Base-by-base conservation (phyloP, 192 early-diverging fungal genomes). In the Haplosporangium gracile region DNA sequence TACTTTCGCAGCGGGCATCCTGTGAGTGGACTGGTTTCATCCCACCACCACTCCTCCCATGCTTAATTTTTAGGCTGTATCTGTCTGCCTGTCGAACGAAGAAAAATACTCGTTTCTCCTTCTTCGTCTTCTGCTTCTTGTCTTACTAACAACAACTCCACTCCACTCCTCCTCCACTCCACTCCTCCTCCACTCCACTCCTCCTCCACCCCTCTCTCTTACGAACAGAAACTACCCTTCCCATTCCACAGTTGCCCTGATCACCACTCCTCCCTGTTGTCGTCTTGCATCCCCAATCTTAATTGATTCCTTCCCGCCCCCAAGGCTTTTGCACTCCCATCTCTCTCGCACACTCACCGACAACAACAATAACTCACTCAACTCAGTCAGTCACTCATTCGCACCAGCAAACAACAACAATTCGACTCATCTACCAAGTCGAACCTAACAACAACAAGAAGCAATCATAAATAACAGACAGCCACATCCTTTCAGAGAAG, bases 21-120 rank as follows among this genome's bases (percentile, higher is more conserved):
- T 26, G 60, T 65, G 60, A 65, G 60, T 65, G 60, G 60, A 65
- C 60, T 65, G 60, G 60, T 65, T 65, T 65, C 60, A 65, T 24
- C 55, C 55, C 55, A 57, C 51, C 4, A 57, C 55, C 26, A 15
- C 60, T 32, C 60, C 29, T 70, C 22, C 24, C 39, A 70, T 70
- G 69, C 69, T 70, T 70, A 70, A 10, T 76, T 76, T 38, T 55
- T 45, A 45, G 43, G 43, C 42, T 43, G 42, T 43, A 2, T 55
- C n/a, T 29, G 9, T 49, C 24, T n/a, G 20, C 53, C 24, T 36
- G 36, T 57, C 8, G 2, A 32, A 15, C 11, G n/a, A 29, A 15
- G 6, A n/a, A 29, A 16, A 65, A 32, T 3, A 65, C 11, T 57
- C 22, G 11, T 60, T 57, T 24, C 53, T 55, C 29, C 36, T 63